These are phyloP conservation scores for Orychophragmus violaceus DNA, from an alignment of 345 rosid genomes.

Conservation along the genomic window DNA sequence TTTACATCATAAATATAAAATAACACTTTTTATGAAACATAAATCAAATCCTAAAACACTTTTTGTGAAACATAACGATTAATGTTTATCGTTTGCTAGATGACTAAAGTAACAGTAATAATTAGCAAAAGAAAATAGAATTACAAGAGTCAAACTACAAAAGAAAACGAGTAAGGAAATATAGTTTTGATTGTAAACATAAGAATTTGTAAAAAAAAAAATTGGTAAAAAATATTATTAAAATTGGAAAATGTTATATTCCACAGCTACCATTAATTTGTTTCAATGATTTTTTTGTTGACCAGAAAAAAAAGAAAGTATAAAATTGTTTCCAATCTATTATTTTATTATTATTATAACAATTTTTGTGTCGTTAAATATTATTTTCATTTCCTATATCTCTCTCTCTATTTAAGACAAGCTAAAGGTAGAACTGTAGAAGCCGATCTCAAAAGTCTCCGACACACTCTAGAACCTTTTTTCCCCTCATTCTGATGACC, in stretches of 20 bases:
- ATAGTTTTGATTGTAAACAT: no score
- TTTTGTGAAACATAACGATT: no score
- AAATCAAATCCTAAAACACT: no score
- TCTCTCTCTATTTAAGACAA: slow-evolving; percentile 27
- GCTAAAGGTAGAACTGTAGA: slow-evolving; percentile 22
- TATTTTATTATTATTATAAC: background rate
- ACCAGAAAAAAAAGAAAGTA: background rate
- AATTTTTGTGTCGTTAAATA: background rate
- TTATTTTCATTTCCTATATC: background rate
- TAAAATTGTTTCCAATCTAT: background rate
- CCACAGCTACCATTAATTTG: background rate
- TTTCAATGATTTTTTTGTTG: background rate
- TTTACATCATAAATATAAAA: no score
- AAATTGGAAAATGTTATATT: no score
- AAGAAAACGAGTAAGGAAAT: background rate
- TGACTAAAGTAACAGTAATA: background rate
- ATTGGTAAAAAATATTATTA: no score
- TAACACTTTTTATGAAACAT: no score
- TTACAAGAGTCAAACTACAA: background rate
- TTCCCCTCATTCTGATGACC: background rate
- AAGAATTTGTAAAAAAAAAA: no score
- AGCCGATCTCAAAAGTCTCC: slow-evolving; percentile 15
- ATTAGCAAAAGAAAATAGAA: background rate
- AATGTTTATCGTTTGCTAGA: no score
- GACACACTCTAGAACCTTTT: background rate